A percentile compares a stretch with the other conserved stretches of the same genome.
Conservation (phyloP, 306 rosid genomes). For the Senna tora region DNA sequence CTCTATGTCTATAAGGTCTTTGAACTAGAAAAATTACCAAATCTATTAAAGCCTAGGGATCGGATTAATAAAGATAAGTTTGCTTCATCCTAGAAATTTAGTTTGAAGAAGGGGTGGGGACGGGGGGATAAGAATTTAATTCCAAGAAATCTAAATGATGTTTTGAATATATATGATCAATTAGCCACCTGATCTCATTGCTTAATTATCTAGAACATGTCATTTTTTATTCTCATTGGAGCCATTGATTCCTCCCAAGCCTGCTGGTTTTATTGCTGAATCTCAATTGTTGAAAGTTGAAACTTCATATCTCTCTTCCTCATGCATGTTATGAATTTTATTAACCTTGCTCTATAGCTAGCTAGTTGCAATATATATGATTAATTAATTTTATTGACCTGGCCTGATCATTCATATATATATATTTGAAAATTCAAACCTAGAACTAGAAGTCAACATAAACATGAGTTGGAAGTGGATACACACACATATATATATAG, state of each 20-base stretch:
- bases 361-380: no score
- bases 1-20: neutral
- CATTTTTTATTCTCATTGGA: neutral
- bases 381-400: neutral
- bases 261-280: neutral
- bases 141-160: neutral
- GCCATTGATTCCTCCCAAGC: neutral
- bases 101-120: no score
- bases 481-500: neutral
- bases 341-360: neutral
- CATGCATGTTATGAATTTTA: neutral
- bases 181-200: neutral
- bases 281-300: neutral
- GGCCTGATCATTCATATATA: constrained; percentile 20
- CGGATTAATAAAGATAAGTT: no score
- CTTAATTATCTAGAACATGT: neutral
- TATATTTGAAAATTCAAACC: constrained; percentile 1
- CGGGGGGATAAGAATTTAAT: neutral
- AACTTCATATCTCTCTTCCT: neutral
- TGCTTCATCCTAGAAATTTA: neutral
- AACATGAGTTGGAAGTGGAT: constrained; percentile 38
- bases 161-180: neutral
- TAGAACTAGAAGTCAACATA: constrained; percentile 24
- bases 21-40: neutral
- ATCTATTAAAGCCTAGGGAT: neutral